phyloP scores from a whole-genome alignment of 1,284 basidiomycete species.

The Hemileia vastatrix region DNA sequence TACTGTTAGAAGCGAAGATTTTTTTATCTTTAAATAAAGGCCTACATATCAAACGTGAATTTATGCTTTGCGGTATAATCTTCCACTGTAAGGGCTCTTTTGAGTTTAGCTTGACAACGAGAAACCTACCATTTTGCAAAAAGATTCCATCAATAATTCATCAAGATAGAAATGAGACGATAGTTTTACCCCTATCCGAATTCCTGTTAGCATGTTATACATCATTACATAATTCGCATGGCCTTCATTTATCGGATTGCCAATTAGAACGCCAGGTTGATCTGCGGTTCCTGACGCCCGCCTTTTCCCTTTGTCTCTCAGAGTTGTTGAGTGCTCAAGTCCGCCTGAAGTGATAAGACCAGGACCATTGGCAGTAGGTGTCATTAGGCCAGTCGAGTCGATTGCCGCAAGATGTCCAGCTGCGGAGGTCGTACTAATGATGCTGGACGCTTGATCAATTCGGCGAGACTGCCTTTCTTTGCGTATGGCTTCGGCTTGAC shows the following conservation, averaged over 20 bases:
- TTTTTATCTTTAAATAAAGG: neutral
- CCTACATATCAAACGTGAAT: slow-evolving; percentile 91
- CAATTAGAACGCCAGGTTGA: slow-evolving; percentile 58
- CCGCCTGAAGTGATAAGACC: neutral
- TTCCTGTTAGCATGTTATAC: slow-evolving; percentile 99
- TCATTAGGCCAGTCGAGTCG: too few relatives aligned
- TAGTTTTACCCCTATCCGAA: slow-evolving; percentile 75
- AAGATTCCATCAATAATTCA: neutral
- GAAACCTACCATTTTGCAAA: slow-evolving; percentile 59
- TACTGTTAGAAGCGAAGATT: neutral
- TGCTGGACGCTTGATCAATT: neutral
- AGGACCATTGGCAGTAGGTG: neutral
- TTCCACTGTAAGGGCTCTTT: slow-evolving; percentile 67
- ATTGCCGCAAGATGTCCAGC: neutral
- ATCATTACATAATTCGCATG: slow-evolving; percentile 98
- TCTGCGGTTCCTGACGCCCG: neutral
- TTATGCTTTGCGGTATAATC: slow-evolving; percentile 88
- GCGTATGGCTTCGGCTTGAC: slow-evolving; percentile 6
- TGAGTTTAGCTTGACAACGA: slow-evolving; percentile 87
- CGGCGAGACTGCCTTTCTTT: slow-evolving; percentile 7
- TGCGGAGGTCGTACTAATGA: neutral
- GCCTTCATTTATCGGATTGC: slow-evolving; percentile 90
- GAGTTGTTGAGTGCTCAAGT: neutral
- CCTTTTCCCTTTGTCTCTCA: neutral
- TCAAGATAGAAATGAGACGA: neutral